Conservation (phyloP, 306 rosid species). For the Acmispon strigosus region DNA sequence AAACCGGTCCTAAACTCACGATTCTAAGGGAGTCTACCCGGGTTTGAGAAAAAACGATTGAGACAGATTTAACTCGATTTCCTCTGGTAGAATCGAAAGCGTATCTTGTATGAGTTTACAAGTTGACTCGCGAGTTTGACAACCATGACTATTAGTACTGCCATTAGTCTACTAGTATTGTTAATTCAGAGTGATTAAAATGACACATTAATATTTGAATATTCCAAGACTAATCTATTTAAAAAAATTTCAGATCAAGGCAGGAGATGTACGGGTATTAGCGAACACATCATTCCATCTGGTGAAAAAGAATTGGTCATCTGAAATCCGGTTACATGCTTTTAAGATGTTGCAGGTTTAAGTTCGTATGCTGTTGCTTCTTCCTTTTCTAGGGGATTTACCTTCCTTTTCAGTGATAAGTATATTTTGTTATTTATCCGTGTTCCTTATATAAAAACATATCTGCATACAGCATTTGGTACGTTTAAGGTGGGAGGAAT, state of each 20-base stretch:
- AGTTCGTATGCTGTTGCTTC: conserved; percentile 11
- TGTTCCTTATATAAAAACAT: conserved; percentile 6
- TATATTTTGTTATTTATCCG: conserved; percentile 3
- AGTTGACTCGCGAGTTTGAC: too few species aligned
- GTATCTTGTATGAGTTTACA: too few species aligned
- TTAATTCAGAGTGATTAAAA: not conserved
- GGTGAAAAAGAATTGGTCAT: conserved; percentile 84
- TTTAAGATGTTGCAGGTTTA: conserved; percentile 88
- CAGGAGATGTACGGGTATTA: conserved; percentile 63
- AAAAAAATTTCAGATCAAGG: conserved; percentile 49
- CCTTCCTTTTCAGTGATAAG: not conserved
- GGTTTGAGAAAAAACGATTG: too few species aligned
- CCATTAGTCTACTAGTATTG: not conserved
- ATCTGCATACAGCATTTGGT: conserved; percentile 72
- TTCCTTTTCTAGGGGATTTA: conserved; percentile 4
- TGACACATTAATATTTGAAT: not conserved
- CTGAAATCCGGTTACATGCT: conserved; percentile 95
- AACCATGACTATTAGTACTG: not conserved
- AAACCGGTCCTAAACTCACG: too few species aligned
- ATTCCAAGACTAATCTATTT: conserved; percentile 5
- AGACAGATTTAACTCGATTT: too few species aligned
- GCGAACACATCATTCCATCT: conserved; percentile 68
- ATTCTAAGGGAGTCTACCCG: too few species aligned
- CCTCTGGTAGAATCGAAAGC: too few species aligned
- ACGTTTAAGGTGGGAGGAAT: conserved; percentile 89